Base-by-base conservation (phyloP, 2,329 filamentous ascomycete genomes). In the Aspergillus uvarum region DNA sequence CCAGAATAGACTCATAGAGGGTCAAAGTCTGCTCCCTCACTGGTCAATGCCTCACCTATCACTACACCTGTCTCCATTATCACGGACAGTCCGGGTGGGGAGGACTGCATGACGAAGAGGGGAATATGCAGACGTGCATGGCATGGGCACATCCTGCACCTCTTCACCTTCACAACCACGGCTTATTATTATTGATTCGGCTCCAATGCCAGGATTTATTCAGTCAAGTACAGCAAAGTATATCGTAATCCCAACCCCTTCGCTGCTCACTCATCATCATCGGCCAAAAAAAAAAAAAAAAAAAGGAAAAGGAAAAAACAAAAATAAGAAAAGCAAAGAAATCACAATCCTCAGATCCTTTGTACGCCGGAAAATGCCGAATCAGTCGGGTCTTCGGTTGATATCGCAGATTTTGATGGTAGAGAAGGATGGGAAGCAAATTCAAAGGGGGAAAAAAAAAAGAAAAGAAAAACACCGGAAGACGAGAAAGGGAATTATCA, bases 321-420 rank as follows among this genome's bases (percentile, higher is more conserved):
- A 53, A 57, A 38, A 50, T 47, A 54, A 61, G 10, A 16, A 16
- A 16, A 35, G 38, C 32, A 54, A 56, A 60, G 35, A 59, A 55
- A 59, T 50, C 47, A 54, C 54, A 56, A 58, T n/a, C 55, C 59
- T 63, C 64, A 51, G 57, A 60, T 63, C 65, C 67, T 60, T 58
- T 62, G 62, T 63, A 67, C 67, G 67, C 67, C 67, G 63, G 61
- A 66, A 63, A 66, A 68, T 67, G 67, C 67, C 64, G 64, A 67
- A 56, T 59, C 58, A 60, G 58, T 63, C 59, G 60, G 60, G 58
- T 65, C 61, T 61, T 59, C 59, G 57, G 54, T 62, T 55, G 53
- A 62, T 44, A 63, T 60, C 59, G 62, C 60, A 63, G 59, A 56
- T 62, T 51, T 54, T 52, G 51, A 49, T 26, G 48, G 52, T 19